These are phyloP conservation scores for Trichophyton simii DNA, from an alignment of 2,329 filamentous ascomycete genomes.

Conservation along the genomic window DNA sequence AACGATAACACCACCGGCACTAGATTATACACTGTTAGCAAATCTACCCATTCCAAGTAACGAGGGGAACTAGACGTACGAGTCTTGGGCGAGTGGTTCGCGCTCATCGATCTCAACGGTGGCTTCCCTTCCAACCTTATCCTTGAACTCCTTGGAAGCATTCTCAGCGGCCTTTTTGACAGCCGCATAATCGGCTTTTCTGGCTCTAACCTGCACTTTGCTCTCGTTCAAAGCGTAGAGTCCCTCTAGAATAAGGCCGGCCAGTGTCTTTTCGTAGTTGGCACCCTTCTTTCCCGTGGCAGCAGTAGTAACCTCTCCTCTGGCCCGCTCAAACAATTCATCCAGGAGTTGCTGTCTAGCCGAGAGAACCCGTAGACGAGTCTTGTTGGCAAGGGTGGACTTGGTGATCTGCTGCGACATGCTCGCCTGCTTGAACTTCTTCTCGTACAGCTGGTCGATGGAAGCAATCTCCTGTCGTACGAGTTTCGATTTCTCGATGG, in stretches of 20 bases:
- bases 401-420: slow-evolving; percentile 98
- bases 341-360: slow-evolving; percentile 86
- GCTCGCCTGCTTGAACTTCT: slow-evolving; percentile 97
- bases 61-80: slow-evolving; percentile 48
- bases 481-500: slow-evolving; percentile 97
- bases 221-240: slow-evolving; percentile 77
- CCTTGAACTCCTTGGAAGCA: slow-evolving; percentile 73
- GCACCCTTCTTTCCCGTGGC: slow-evolving; percentile 45
- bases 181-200: slow-evolving; percentile 64
- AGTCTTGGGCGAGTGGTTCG: slow-evolving; percentile 65
- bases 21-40: slow-evolving; percentile 26
- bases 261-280: slow-evolving; percentile 65
- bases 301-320: slow-evolving; percentile 55
- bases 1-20: slow-evolving; percentile 70
- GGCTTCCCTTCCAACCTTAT: slow-evolving; percentile 57
- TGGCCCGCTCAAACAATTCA: slow-evolving; percentile 69
- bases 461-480: slow-evolving; percentile 86
- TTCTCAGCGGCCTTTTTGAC: slow-evolving; percentile 67
- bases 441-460: slow-evolving; percentile 89
- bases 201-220: slow-evolving; percentile 59
- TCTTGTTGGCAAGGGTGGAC: slow-evolving; percentile 93
- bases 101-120: slow-evolving; percentile 63
- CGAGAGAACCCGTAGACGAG: slow-evolving; percentile 72
- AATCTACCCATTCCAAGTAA: neutral
- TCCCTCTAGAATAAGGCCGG: slow-evolving; percentile 76